phyloP scores from a whole-genome alignment of 2,329 filamentous ascomycete genomes.

The Apiospora pterosperma region DNA sequence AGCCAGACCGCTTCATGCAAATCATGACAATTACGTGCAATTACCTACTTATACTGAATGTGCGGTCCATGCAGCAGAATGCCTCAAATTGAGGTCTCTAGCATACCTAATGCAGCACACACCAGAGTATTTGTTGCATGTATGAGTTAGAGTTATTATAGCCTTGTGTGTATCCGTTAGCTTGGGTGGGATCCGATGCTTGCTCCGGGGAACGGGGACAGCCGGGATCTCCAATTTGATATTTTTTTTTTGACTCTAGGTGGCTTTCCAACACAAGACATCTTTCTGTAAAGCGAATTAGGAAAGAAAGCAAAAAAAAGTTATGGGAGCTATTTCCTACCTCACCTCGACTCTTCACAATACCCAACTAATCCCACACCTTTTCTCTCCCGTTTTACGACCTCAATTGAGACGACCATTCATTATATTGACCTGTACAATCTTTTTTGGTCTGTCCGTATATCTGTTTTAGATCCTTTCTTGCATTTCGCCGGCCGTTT shows the following conservation, averaged over 20 bases:
- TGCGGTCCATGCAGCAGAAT: background rate
- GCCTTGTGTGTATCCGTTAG: background rate
- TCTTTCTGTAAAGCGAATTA: background rate
- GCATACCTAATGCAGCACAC: background rate
- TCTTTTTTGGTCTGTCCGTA: constrained; percentile 19
- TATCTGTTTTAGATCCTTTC: constrained; percentile 16
- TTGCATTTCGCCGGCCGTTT: constrained; percentile 14
- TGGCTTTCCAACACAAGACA: background rate
- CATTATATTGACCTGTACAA: constrained; percentile 24
- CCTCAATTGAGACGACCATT: constrained; percentile 22
- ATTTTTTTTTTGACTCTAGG: background rate
- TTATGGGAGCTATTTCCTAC: background rate
- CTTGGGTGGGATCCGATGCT: background rate
- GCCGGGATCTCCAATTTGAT: constrained; percentile 17
- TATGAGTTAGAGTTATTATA: background rate
- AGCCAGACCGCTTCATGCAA: background rate
- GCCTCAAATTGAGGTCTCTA: background rate
- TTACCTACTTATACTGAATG: background rate
- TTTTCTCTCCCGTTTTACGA: constrained; percentile 5
- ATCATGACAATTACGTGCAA: background rate
- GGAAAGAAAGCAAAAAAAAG: constrained; percentile 10
- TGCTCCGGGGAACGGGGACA: constrained; percentile 26
- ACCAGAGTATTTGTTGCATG: background rate
- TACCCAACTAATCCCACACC: constrained; percentile 7
- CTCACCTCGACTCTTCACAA: background rate